Conservation (phyloP, 139 green algal species). For the Micractinium sp. region DNA sequence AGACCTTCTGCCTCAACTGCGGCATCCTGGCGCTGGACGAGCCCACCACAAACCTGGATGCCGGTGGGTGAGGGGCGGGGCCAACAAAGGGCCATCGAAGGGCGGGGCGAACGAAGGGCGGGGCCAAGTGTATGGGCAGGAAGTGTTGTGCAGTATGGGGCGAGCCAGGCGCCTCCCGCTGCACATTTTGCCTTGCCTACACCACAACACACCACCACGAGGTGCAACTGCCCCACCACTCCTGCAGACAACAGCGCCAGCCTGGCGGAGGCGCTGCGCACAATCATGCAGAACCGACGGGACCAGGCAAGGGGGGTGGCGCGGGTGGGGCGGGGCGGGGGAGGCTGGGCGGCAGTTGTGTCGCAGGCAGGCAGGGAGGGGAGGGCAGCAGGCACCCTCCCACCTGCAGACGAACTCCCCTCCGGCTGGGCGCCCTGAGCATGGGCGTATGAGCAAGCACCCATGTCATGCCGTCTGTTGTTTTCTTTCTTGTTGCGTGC, state of each 20-base stretch:
- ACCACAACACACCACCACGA: background rate
- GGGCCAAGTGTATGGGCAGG: too few relatives aligned
- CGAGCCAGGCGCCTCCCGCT: too few relatives aligned
- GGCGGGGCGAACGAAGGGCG: too few relatives aligned
- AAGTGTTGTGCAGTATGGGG: too few relatives aligned
- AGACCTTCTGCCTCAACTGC: constrained; percentile 99
- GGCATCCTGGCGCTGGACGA: constrained; percentile 98
- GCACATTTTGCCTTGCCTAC: background rate
- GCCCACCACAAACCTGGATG: constrained; percentile 99
- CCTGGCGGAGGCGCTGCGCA: constrained; percentile 84
- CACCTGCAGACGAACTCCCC: too few relatives aligned
- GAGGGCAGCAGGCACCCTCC: too few relatives aligned
- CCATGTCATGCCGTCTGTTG: background rate
- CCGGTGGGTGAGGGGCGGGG: constrained; percentile 48
- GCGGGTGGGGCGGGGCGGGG: too few relatives aligned
- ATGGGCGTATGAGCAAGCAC: too few relatives aligned
- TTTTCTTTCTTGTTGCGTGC: background rate
- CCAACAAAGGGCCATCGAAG: too few relatives aligned
- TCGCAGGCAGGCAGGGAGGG: too few relatives aligned
- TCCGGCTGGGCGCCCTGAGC: too few relatives aligned
- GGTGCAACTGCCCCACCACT: background rate
- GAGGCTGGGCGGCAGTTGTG: too few relatives aligned
- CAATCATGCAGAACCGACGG: constrained; percentile 78
- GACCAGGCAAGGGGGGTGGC: constrained; percentile 41
- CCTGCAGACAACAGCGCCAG: constrained; percentile 64